Evolutionary conservation across 2,329 filamentous ascomycete genomes (phyloP).

Genomic region (Aureobasidium pullulans): DNA sequence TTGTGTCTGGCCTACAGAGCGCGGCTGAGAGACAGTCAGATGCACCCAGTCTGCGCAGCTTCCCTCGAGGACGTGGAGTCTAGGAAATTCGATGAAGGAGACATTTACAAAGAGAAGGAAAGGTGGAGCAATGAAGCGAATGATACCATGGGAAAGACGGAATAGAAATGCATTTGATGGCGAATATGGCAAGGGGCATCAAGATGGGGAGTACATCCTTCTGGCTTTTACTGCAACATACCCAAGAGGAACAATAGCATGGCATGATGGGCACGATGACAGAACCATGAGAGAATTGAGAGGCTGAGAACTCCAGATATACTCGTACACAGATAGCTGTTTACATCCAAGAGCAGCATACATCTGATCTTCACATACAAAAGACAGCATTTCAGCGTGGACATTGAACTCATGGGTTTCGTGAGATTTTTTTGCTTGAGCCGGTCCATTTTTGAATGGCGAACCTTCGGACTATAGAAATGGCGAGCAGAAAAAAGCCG

Average conservation of each 20-base stretch:
- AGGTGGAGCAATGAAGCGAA: not conserved
- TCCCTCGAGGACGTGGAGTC: not conserved
- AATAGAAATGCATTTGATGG: slow-evolving; percentile 6
- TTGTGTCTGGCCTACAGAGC: not conserved
- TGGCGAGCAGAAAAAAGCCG: slow-evolving; percentile 11
- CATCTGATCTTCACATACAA: not conserved
- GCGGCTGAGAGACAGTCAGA: slow-evolving; percentile 7
- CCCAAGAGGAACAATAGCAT: not conserved
- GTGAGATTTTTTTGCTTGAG: slow-evolving; percentile 4
- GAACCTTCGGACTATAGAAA: slow-evolving; percentile 10
- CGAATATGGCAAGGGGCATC: slow-evolving; percentile 2
- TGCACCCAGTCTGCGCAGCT: slow-evolving; percentile 6
- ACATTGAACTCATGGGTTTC: not conserved
- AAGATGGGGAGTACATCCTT: not conserved
- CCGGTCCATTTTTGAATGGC: slow-evolving; percentile 11
- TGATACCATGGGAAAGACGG: slow-evolving; percentile 2
- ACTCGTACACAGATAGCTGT: not conserved
- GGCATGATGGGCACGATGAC: not conserved
- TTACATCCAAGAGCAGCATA: not conserved
- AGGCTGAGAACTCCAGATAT: not conserved
- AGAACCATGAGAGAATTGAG: not conserved
- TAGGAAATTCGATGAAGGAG: not conserved
- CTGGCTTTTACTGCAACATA: not conserved
- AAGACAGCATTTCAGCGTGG: not conserved
- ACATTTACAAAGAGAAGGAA: not conserved